Evolutionary conservation across 2,329 filamentous ascomycete species (phyloP), one percentile per base, ranked within the genome.

Genomic region (Sporothrix humicola): DNA sequence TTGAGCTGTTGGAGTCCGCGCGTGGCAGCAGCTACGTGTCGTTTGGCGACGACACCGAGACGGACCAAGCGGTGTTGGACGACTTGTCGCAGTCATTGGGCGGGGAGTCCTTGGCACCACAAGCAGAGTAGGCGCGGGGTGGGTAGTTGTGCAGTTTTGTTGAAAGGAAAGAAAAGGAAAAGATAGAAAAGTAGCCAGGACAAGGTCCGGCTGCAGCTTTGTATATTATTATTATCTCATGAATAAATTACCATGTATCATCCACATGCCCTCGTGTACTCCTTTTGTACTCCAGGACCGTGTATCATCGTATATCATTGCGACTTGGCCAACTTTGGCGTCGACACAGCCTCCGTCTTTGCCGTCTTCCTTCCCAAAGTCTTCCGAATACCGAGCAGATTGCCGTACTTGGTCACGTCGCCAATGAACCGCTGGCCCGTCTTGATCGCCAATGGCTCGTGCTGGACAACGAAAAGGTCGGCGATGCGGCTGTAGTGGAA

Each of bases 391-490:
- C 76, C 76, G 0, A 77, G 70, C 50, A 77, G 74, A 42, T 77
- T 77, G 15, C 76, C 76, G 61, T 75, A 71, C 65, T 73, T 74
- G 59, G 76, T 58, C 13, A 77, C 75, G 4, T 77, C 73, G 17
- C 76, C 77, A 6, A 77, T 56, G 54, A 63, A 83, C 0, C 78
- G 75, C 9, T 84, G 76, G 0, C 82, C 81, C 77, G 84, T 84
- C 48, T 80, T 83, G 6, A 82, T 82, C 1, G 88, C 89, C 58
- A 96, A 84, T 72, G 84, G 82, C 74, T 89, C 86, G 86, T 95
- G 96, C 84, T 98, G 95, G 73, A 97, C 94, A 71, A 97, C 81
- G 78, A 97, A 93, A 68, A 91, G 84, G 81, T 97, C 93, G 66
- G 92, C 92, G 56, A 97, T 82, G 63, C 85, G 83, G 1, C 84